These are phyloP conservation scores for Pouteria campechiana DNA, from an alignment of 179 eudicot species.

Conservation along the genomic window DNA sequence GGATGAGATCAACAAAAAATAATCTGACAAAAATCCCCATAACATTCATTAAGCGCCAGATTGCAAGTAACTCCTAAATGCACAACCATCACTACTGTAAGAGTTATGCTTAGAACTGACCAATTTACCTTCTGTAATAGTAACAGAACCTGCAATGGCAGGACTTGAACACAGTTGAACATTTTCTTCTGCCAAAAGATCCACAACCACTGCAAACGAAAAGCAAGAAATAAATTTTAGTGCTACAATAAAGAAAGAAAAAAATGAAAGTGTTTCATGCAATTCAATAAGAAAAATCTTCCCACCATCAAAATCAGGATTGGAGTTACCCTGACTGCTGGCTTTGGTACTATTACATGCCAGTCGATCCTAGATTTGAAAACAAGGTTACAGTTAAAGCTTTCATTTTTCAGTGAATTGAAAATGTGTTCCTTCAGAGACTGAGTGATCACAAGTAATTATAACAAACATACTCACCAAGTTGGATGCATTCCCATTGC, in stretches of 20 bases:
- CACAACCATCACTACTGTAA: too few species aligned
- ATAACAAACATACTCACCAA: too few species aligned
- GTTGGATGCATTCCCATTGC: too few species aligned
- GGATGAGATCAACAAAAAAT: neutral
- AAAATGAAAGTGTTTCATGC: neutral
- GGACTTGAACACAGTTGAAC: slow-evolving; percentile 11
- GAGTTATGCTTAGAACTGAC: too few species aligned
- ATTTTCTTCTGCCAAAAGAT: slow-evolving; percentile 25
- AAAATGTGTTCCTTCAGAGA: too few species aligned
- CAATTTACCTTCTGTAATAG: slow-evolving; percentile 21
- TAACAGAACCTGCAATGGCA: slow-evolving; percentile 7
- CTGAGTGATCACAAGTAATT: too few species aligned
- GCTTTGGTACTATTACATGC: slow-evolving; percentile 7
- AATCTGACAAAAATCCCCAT: too few species aligned
- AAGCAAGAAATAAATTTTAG: slow-evolving; percentile 1
- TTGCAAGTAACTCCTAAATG: too few species aligned
- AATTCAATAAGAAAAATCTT: neutral
- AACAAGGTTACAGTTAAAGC: neutral
- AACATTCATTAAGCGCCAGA: too few species aligned
- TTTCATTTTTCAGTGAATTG: too few species aligned
- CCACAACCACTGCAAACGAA: slow-evolving; percentile 27
- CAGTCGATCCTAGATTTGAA: slow-evolving; percentile 11
- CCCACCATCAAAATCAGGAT: slow-evolving; percentile 39
- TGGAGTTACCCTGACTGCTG: slow-evolving; percentile 18
- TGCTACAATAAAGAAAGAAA: neutral